phyloP scores from a whole-genome alignment of 306 rosid species.

The Fragaria ananassa region DNA sequence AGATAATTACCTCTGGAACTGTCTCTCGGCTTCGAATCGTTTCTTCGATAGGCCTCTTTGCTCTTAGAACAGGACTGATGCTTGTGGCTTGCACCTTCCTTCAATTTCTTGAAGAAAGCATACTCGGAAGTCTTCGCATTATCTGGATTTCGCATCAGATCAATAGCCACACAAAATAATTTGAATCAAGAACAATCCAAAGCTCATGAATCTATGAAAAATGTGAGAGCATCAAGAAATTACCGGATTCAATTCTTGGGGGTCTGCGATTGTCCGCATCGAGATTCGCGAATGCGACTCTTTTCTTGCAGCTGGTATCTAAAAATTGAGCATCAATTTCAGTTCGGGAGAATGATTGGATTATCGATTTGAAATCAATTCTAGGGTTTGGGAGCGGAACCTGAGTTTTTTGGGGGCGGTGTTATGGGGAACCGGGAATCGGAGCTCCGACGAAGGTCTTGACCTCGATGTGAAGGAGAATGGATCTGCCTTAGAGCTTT shows the following conservation, averaged over 20 bases:
- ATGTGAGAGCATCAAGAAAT: neutral
- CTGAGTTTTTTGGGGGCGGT: constrained; percentile 18
- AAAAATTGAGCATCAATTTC: neutral
- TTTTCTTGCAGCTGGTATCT: constrained; percentile 33
- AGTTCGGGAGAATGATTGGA: neutral
- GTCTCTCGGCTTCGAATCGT: constrained; percentile 28
- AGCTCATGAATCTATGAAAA: neutral
- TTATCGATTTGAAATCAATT: neutral
- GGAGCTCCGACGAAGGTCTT: constrained; percentile 16
- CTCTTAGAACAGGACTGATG: constrained; percentile 22
- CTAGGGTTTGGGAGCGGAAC: constrained; percentile 10
- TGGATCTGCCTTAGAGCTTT: constrained; percentile 19
- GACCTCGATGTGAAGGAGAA: constrained; percentile 8
- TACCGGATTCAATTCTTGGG: constrained; percentile 24
- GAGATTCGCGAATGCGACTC: constrained; percentile 16
- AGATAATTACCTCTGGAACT: constrained; percentile 41
- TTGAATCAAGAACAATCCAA: neutral
- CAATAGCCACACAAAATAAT: neutral
- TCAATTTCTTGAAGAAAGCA: constrained; percentile 73
- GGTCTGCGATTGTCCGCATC: constrained; percentile 26
- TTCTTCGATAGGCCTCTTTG: constrained; percentile 25
- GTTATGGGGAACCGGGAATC: constrained; percentile 8
- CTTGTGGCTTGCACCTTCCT: constrained; percentile 46
- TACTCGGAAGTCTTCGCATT: constrained; percentile 76
- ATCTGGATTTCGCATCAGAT: constrained; percentile 23